phyloP scores from a whole-genome alignment of 2,329 filamentous ascomycete species.

The Penicillium sp. region DNA sequence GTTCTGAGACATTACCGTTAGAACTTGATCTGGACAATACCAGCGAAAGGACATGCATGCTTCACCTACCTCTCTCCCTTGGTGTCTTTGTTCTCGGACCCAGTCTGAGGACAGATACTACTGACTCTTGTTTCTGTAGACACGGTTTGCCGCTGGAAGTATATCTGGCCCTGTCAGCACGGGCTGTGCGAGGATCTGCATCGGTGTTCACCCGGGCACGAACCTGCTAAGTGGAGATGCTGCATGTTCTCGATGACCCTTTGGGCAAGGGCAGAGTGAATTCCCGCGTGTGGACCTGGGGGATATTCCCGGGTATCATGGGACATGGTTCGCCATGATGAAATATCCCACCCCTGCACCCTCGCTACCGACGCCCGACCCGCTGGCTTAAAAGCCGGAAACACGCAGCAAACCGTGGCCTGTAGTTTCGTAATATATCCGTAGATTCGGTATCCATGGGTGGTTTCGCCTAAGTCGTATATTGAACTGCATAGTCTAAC shows the following conservation, averaged over 20 bases:
- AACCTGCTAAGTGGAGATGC: not conserved
- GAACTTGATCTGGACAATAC: slow-evolving; percentile 98
- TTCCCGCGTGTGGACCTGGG: not conserved
- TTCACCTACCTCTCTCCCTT: slow-evolving; percentile 11
- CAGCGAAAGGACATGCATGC: slow-evolving; percentile 76
- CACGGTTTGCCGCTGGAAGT: slow-evolving; percentile 12
- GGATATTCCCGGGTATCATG: not conserved
- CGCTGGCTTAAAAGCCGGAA: not conserved
- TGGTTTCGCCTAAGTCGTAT: not conserved
- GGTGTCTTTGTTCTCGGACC: slow-evolving; percentile 7
- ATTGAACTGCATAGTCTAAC: not conserved
- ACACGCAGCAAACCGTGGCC: not conserved
- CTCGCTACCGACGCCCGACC: not conserved
- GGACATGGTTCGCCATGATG: not conserved
- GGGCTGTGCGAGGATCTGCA: not conserved
- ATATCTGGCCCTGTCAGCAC: not conserved
- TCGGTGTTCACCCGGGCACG: not conserved
- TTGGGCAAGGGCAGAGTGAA: not conserved
- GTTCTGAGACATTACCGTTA: slow-evolving; percentile 77
- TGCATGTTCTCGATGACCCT: not conserved
- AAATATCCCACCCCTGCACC: not conserved
- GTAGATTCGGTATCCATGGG: not conserved
- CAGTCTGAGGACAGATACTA: slow-evolving; percentile 11
- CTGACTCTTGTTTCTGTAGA: slow-evolving; percentile 17
- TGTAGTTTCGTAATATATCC: not conserved